Evolutionary conservation across 1,139 yeast species (phyloP), one percentile per base, ranked within the genome.

Genomic region (Scheffersomyces titani): DNA sequence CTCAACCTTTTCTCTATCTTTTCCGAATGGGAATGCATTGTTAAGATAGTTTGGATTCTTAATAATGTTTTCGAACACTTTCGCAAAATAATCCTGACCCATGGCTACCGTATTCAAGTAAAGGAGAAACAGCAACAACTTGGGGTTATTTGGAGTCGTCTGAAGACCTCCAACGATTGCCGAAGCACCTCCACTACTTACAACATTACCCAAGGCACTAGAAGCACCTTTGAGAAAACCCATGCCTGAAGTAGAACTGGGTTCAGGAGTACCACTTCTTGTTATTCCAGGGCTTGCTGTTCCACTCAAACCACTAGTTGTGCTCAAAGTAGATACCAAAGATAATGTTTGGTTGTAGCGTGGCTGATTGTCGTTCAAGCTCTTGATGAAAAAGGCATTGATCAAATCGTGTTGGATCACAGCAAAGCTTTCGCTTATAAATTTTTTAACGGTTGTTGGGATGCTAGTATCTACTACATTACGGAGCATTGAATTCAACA

Each of bases 381-480:
- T 82, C 55, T 83, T 82, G 54, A 82, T 69, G 40, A 78, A 70
- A 54, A 76, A 78, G 1, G 80, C 81, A 59, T 74, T 72, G 20
- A 80, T 60, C 36, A 79, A 68, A 60, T 80, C 83, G 30, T 67
- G 64, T 54, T 76, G 76, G 18, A 80, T 62, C 3, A 77, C 71
- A 47, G 67, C 65, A 52, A 67, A 69, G 50, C 74, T 64, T 54
- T 69, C 72, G 11, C 61, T 75, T 6, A 87, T 68, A 65, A 87
- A 82, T 22, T 75, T 77, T 62, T 82, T 85, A 21, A 87, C 82
- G 0, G 87, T 76, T 1, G 78, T 61, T 2, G 84, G 72, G 55
- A 87, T 85, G 1, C 92, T 90, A 0, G 92, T 81, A 53, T 86
- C 85, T 19, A 89, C 70, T 0, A 85, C 77, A 59, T 86, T 88